Base-by-base conservation (phyloP, 2,329 filamentous ascomycete genomes). In the Colletotrichum sidae region DNA sequence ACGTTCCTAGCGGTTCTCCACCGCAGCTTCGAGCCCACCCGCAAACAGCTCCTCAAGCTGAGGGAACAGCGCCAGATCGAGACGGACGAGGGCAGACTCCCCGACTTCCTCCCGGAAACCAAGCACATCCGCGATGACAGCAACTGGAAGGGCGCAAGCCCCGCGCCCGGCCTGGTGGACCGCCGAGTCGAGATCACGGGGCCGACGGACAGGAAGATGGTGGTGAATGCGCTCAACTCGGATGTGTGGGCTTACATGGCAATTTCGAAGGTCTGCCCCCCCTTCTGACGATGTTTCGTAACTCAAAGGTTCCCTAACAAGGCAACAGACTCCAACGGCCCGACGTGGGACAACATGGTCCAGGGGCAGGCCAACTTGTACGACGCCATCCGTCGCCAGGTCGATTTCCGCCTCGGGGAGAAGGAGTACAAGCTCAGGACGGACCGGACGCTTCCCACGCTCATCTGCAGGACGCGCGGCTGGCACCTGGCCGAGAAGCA, bases 191-290 rank as follows among this genome's bases (percentile, higher is more conserved):
- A 97, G 82, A 97, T 97, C 74, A 97, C 93, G 4, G 93, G 93
- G 6, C 93, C 93, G 0, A 96, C 92, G 4, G 93, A 97, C 79
- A 86, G 93, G 70, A 97, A 97, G 85, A 97, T 97, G 93, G 92
- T 97, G 55, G 92, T 97, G 67, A 97, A 97, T 77, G 93, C 93
- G 8, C 76, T 97, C 76, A 97, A 97, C 80, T 90, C 93, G 45
- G 87, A 97, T 73, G 93, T 96, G 11, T 96, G 91, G 91, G 96
- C 93, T 57, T 97, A 97, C 75, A 97, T 97, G 93, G 93, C 93
- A 93, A 97, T 80, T 94, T 97, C 70, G 93, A 97, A 63, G 62
- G 62, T 62, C 0, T 13, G 5, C 11, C 10, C 13, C 4, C 13
- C 38, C 6, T 3, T 6, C 6, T 41, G 3, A 41, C 1, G 38